These are phyloP conservation scores for Fraxinus xanthoxyloides DNA, from an alignment of 305 asterid genomes.

Conservation along the genomic window DNA sequence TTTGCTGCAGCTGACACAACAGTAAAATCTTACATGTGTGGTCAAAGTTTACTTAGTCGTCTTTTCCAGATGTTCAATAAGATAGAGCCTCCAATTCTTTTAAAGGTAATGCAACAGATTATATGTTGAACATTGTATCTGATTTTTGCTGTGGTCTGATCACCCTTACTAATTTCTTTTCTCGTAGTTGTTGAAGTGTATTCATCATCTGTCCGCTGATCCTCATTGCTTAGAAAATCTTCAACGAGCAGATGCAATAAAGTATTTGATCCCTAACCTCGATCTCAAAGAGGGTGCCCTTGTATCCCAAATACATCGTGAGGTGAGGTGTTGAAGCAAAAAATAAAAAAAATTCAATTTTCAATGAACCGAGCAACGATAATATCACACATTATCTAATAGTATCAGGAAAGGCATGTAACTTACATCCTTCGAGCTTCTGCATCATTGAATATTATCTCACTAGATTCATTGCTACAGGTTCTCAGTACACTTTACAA, in stretches of 20 bases:
- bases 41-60: constrained; percentile 96
- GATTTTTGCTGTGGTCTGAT: constrained; percentile 7
- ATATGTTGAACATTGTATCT: constrained; percentile 9
- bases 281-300: constrained; percentile 93
- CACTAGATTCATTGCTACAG: constrained; percentile 47
- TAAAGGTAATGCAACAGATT: constrained; percentile 59
- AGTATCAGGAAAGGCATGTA: not conserved
- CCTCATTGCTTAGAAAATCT: constrained; percentile 96
- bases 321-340: constrained; percentile 49
- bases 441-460: constrained; percentile 27
- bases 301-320: constrained; percentile 87
- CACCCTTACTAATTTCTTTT: constrained; percentile 21
- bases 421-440: not conserved
- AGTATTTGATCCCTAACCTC: constrained; percentile 94
- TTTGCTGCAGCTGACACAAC: constrained; percentile 92
- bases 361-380: not conserved
- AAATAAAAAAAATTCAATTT: not conserved
- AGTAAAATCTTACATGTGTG: constrained; percentile 92
- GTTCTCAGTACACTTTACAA: constrained; percentile 94
- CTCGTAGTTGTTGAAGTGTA: constrained; percentile 80
- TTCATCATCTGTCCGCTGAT: constrained; percentile 90
- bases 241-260: constrained; percentile 96
- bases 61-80: constrained; percentile 98
- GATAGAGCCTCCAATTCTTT: constrained; percentile 91
- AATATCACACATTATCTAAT: not conserved